Evolutionary conservation across 179 eudicot genomes (phyloP).

Genomic region (Amaranthus tricolor): DNA sequence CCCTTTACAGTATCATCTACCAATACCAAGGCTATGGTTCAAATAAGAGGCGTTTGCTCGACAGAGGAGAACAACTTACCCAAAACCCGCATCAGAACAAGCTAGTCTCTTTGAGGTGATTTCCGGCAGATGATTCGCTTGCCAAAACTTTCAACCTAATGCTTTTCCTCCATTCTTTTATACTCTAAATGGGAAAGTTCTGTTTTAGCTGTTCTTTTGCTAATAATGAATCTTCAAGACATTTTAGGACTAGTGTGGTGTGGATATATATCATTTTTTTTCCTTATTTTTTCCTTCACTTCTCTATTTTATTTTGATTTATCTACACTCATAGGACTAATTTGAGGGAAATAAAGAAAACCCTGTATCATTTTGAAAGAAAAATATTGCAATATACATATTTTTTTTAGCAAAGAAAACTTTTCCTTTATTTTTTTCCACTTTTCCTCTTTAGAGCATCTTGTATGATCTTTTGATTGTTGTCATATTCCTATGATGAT

Average conservation of each 20-base stretch:
- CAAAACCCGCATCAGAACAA: conserved; percentile 37
- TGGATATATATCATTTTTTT: conserved; percentile 24
- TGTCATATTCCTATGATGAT: too few relatives aligned
- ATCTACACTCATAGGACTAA: conserved; percentile 1
- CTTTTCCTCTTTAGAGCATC: neutral
- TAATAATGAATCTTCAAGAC: conserved; percentile 23
- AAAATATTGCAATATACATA: neutral
- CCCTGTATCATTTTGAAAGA: neutral
- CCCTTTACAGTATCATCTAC: conserved; percentile 60
- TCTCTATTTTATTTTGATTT: neutral
- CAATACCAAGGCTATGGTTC: conserved; percentile 62
- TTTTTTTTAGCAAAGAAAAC: neutral
- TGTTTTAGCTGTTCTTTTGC: conserved; percentile 14
- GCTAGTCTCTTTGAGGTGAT: conserved; percentile 21
- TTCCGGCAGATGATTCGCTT: conserved; percentile 18
- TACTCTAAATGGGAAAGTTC: conserved; percentile 21
- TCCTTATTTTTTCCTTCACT: neutral
- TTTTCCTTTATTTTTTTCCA: neutral
- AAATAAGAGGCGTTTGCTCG: conserved; percentile 59
- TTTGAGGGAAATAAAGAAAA: conserved; percentile 6
- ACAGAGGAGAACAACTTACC: conserved; percentile 36
- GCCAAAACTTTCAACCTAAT: conserved; percentile 7
- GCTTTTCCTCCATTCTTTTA: neutral
- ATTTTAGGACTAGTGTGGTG: conserved; percentile 20
- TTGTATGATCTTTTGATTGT: neutral